phyloP scores from a whole-genome alignment of 345 rosid genomes.

The Brassica juncea region DNA sequence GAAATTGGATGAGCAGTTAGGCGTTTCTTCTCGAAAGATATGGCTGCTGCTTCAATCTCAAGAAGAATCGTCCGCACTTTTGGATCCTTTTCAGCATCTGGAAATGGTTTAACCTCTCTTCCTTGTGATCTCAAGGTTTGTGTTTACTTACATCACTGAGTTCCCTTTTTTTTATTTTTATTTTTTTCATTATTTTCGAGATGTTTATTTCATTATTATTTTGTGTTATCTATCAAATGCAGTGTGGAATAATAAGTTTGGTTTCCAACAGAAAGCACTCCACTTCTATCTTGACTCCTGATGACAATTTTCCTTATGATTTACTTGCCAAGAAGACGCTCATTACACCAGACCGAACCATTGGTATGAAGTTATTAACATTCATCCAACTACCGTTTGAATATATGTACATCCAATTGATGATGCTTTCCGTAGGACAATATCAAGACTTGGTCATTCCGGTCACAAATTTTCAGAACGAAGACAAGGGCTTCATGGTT shows the following conservation, averaged over 20 bases:
- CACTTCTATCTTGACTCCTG: conserved; percentile 57
- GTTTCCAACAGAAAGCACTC: conserved; percentile 51
- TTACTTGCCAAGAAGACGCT: conserved; percentile 54
- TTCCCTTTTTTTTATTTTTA: background rate
- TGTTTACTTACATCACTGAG: conserved; percentile 9
- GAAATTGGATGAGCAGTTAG: conserved; percentile 8
- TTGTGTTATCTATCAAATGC: conserved; percentile 19
- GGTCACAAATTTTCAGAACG: conserved; percentile 70
- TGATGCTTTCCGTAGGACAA: conserved; percentile 50
- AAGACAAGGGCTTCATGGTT: conserved; percentile 80
- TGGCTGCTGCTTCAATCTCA: conserved; percentile 57
- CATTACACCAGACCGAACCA: conserved; percentile 51
- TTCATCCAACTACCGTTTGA: background rate
- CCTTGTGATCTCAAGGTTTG: conserved; percentile 23
- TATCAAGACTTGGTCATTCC: conserved; percentile 80
- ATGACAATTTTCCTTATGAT: conserved; percentile 60
- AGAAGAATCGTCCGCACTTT: conserved; percentile 43
- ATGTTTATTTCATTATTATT: background rate
- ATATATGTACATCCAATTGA: background rate
- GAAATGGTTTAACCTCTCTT: conserved; percentile 31
- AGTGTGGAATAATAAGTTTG: conserved; percentile 50
- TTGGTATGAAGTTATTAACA: conserved; percentile 48
- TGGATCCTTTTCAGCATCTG: conserved; percentile 37
- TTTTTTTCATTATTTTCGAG: background rate
- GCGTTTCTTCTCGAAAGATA: conserved; percentile 17